Base-by-base conservation (phyloP, 2,329 filamentous ascomycete species). In the Monosporascus sp. region DNA sequence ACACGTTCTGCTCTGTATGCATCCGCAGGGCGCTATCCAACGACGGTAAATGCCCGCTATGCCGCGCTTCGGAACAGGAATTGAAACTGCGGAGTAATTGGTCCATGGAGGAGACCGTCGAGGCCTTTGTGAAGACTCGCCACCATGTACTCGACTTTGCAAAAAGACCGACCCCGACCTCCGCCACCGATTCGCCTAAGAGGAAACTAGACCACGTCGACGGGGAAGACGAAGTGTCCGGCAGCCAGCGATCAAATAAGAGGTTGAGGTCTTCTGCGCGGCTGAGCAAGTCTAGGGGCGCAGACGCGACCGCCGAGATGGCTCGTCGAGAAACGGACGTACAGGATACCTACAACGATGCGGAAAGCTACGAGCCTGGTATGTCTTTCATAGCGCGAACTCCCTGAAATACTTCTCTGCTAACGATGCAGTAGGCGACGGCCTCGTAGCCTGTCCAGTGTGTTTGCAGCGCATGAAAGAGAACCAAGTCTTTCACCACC, bases 1-100 rank as follows among this genome's bases (percentile, higher is more conserved):
- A 99, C 68, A 97, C 94, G 0, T 99, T 99, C 67, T 99, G 94
- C 77, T 97, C 93, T 6, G 75, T 96, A 51, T 99, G 94, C 70
- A 97, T 99, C 68, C 88, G 94, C 31, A 81, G 92, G 57, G 90
- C 89, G 55, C 79, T 99, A 1, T 86, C 87, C 2, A 80, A 82
- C 35, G 91, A 97, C 60, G 89, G 90, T 8, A 91, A 88, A 70
- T 99, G 94, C 63, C 94, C 94, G 0, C 77, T 90, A 1, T 99
- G 94, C 71, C 85, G 90, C 49, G 75, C 82, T 6, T 71, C 76
- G 1, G 90, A 96, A 60, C 91, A 97, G 68, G 90, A 93, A 67
- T 80, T 90, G 55, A 94, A 90, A 68, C 68, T 99, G 60, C 81
- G 91, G 54, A 86, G 87, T 47, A 97, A 97, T 68, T 89, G 87